Conservation (phyloP, 495 filamentous ascomycete genomes). For the Saxispiralis lemnorum region DNA sequence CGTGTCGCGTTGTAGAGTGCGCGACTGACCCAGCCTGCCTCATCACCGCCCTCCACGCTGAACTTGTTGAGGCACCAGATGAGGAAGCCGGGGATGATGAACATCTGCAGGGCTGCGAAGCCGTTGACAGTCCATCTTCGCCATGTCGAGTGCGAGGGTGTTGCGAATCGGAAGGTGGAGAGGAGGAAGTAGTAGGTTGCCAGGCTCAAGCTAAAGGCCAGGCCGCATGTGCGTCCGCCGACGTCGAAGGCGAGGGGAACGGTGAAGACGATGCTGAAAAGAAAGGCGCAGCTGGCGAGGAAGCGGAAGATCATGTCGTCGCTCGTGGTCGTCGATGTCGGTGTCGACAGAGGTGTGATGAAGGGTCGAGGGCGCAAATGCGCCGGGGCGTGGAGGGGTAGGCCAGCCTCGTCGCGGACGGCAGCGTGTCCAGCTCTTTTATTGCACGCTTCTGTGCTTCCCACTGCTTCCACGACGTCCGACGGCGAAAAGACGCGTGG, state of each 20-base stretch:
- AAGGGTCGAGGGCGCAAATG: slow-evolving; percentile 2
- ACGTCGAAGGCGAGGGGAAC: slow-evolving; percentile 95
- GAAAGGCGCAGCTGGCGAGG: slow-evolving; percentile 44
- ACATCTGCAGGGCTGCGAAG: slow-evolving; percentile 61
- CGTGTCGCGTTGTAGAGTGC: slow-evolving; percentile 55
- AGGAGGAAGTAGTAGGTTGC: slow-evolving; percentile 80
- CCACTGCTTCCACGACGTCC: too few species aligned
- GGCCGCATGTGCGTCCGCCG: slow-evolving; percentile 78
- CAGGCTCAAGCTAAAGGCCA: slow-evolving; percentile 77
- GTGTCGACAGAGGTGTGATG: neutral
- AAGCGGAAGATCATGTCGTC: slow-evolving; percentile 19
- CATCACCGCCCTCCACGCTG: slow-evolving; percentile 63
- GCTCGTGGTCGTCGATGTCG: neutral
- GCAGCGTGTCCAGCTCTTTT: too few species aligned
- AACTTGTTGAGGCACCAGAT: slow-evolving; percentile 92
- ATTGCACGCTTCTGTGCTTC: too few species aligned
- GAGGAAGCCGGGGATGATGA: slow-evolving; percentile 61
- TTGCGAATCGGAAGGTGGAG: slow-evolving; percentile 59
- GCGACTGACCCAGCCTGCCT: slow-evolving; percentile 57
- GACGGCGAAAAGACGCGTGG: too few species aligned
- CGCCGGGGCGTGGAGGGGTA: neutral
- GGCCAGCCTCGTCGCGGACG: neutral
- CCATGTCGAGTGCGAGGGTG: slow-evolving; percentile 61
- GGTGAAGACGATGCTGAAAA: slow-evolving; percentile 74
- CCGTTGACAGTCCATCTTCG: slow-evolving; percentile 46